Conservation (phyloP, 2,329 filamentous ascomycete genomes). For the Pyrenophora tritici-repentis region DNA sequence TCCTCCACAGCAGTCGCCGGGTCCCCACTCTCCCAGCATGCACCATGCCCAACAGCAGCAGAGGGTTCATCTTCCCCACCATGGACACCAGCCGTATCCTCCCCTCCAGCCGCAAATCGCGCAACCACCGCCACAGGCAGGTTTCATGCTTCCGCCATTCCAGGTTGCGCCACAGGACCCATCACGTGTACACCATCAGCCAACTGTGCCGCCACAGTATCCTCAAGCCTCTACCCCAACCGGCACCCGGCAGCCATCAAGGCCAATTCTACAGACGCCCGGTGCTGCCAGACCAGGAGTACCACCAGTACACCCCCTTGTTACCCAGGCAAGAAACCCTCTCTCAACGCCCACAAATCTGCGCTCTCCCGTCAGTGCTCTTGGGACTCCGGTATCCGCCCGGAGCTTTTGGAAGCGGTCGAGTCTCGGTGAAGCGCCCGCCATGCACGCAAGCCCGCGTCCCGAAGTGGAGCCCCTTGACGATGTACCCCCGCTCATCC, state of each 20-base stretch:
- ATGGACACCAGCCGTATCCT: constrained; percentile 39
- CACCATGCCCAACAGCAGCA: constrained; percentile 34
- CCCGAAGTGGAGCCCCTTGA: constrained; percentile 38
- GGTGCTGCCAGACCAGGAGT: constrained; percentile 18
- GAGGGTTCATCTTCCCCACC: constrained; percentile 39
- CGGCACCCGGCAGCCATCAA: constrained; percentile 22
- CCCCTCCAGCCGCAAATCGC: constrained; percentile 37
- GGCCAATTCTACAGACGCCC: constrained; percentile 21
- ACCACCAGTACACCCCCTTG: constrained; percentile 30
- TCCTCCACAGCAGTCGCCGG: constrained; percentile 30
- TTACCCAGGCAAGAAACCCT: constrained; percentile 29
- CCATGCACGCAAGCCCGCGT: constrained; percentile 24
- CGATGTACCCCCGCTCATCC: constrained; percentile 26
- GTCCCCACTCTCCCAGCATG: constrained; percentile 40
- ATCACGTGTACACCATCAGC: constrained; percentile 44
- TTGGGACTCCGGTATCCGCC: constrained; percentile 36
- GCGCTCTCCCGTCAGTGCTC: constrained; percentile 33
- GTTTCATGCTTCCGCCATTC: constrained; percentile 56
- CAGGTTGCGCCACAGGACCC: constrained; percentile 53
- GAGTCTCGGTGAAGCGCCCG: constrained; percentile 20
- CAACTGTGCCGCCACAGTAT: constrained; percentile 30
- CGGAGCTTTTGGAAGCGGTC: constrained; percentile 40
- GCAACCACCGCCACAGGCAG: constrained; percentile 50
- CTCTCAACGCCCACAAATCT: constrained; percentile 34
- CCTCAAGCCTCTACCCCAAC: constrained; percentile 38